Conservation (phyloP, 345 rosid genomes). For the Arabis alpina region DNA sequence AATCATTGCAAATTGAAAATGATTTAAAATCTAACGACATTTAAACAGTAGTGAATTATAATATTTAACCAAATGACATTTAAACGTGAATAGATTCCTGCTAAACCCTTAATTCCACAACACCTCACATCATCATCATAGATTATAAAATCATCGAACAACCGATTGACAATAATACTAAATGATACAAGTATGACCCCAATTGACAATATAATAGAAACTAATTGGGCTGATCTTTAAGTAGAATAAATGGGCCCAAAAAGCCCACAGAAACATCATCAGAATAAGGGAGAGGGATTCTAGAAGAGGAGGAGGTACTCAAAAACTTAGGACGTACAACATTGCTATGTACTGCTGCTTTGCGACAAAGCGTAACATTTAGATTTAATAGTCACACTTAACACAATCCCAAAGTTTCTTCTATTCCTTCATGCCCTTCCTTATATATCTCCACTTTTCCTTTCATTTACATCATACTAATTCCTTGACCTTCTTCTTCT, state of each 20-base stretch:
- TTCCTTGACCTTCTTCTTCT: conserved; percentile 9
- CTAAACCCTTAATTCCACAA: neutral
- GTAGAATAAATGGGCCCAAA: conserved; percentile 7
- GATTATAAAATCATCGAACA: conserved; percentile 21
- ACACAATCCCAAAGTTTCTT: conserved; percentile 23
- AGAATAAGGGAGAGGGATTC: conserved; percentile 18
- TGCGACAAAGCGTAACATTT: conserved; percentile 42
- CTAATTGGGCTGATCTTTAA: neutral
- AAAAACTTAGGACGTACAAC: conserved; percentile 45
- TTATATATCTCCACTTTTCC: conserved; percentile 16
- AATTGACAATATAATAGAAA: conserved; percentile 14
- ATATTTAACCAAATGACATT: neutral
- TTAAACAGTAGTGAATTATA: neutral
- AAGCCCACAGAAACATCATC: conserved; percentile 17
- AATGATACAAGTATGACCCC: conserved; percentile 8
- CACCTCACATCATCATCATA: neutral
- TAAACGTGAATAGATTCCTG: neutral
- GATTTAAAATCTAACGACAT: neutral
- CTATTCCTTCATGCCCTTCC: conserved; percentile 20
- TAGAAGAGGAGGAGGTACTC: conserved; percentile 42
- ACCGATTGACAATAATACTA: conserved; percentile 14
- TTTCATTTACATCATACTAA: conserved; percentile 3
- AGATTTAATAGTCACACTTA: conserved; percentile 11
- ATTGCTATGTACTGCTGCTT: conserved; percentile 39
- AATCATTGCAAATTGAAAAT: neutral